These are phyloP conservation scores for Aspergillus carbonarius DNA, from an alignment of 2,329 filamentous ascomycete genomes.

Conservation along the genomic window DNA sequence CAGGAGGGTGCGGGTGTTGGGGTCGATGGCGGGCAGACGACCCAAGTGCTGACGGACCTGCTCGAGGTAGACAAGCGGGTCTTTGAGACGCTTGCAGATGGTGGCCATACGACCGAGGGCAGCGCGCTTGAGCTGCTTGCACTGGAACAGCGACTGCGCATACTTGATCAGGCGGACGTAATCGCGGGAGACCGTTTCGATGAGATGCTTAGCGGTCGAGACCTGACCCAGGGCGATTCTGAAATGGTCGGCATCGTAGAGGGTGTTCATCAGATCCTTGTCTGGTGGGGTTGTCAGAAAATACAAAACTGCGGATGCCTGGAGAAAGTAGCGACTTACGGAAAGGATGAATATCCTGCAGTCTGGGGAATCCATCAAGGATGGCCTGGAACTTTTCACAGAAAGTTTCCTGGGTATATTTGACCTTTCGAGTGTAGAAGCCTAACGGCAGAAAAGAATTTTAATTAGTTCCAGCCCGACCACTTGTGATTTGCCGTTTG, in stretches of 20 bases:
- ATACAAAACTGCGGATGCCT: not conserved
- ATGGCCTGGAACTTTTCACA: slow-evolving; percentile 89
- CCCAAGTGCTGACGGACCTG: slow-evolving; percentile 96
- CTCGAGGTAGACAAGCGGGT: slow-evolving; percentile 91
- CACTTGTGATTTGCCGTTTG: not conserved
- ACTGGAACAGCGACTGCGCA: slow-evolving; percentile 94
- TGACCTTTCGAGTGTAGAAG: slow-evolving; percentile 97
- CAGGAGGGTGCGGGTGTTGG: slow-evolving; percentile 90
- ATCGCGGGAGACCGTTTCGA: slow-evolving; percentile 93
- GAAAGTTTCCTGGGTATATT: slow-evolving; percentile 96
- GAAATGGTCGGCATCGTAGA: slow-evolving; percentile 98
- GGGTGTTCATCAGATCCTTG: slow-evolving; percentile 89
- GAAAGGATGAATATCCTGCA: slow-evolving; percentile 95
- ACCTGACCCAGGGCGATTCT: slow-evolving; percentile 94
- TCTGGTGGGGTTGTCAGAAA: slow-evolving; percentile 40
- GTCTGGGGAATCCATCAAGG: slow-evolving; percentile 86
- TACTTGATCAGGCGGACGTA: slow-evolving; percentile 97
- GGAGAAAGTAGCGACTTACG: slow-evolving; percentile 53
- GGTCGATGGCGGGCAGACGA: slow-evolving; percentile 96
- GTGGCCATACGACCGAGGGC: slow-evolving; percentile 98
- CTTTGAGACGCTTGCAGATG: slow-evolving; percentile 90
- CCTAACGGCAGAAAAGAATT: slow-evolving; percentile 45
- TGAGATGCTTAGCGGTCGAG: slow-evolving; percentile 91
- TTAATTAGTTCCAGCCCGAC: slow-evolving; percentile 28
- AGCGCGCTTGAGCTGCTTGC: slow-evolving; percentile 97